These are phyloP conservation scores for Salinomyces thailandicus DNA, from an alignment of 2,329 filamentous ascomycete species.

Conservation along the genomic window DNA sequence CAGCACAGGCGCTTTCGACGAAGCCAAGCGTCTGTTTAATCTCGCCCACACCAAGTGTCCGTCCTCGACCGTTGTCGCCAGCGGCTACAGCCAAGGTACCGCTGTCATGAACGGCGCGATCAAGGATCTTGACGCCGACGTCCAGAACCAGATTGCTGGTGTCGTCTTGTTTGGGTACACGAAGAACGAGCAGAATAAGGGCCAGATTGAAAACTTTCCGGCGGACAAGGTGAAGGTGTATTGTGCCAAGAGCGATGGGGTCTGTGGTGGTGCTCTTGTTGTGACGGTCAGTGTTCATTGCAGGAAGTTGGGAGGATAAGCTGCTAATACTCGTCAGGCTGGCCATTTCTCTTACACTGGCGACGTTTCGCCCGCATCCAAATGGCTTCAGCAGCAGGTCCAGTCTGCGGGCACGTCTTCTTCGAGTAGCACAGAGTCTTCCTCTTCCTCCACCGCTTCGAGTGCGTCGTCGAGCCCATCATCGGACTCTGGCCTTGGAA, in stretches of 20 bases:
- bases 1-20: conserved; percentile 9
- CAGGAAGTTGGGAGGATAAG: too few species aligned
- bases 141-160: conserved; percentile 27
- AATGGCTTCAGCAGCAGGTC: not conserved
- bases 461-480: not conserved
- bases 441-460: not conserved
- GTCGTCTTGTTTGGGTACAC: conserved; percentile 33
- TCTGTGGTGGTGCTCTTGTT: conserved; percentile 26
- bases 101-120: conserved; percentile 30
- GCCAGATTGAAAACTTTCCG: conserved; percentile 27
- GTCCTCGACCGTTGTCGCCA: conserved; percentile 17
- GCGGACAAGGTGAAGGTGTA: conserved; percentile 25
- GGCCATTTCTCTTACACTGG: not conserved
- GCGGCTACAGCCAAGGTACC: conserved; percentile 29
- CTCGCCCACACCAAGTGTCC: conserved; percentile 19
- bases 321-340: not conserved
- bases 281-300: conserved; percentile 27
- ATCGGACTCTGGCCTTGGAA: not conserved
- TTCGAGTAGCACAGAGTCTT: not conserved
- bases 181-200: conserved; percentile 28
- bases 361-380: not conserved
- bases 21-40: conserved; percentile 16
- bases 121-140: conserved; percentile 16
- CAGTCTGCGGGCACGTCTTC: not conserved
- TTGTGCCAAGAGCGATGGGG: conserved; percentile 26